These are phyloP conservation scores for Yarrowia sp. DNA, from an alignment of 805 yeast genomes.

Conservation along the genomic window DNA sequence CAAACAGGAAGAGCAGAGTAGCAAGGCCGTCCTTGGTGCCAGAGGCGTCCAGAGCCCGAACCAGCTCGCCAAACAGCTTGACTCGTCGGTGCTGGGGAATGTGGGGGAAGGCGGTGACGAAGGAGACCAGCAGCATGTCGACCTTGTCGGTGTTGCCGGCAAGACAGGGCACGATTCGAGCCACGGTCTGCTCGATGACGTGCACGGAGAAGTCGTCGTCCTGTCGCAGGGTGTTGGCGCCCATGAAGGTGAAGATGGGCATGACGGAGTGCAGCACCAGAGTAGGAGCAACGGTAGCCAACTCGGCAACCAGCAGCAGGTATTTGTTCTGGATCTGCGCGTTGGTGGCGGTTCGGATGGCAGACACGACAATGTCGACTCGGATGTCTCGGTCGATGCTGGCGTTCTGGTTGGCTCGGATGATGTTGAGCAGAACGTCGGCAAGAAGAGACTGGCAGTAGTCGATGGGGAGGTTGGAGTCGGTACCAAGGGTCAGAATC, in stretches of 20 bases:
- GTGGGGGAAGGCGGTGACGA: conserved; percentile 91
- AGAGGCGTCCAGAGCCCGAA: conserved; percentile 65
- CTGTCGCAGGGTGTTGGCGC: conserved; percentile 93
- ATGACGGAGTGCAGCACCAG: conserved; percentile 90
- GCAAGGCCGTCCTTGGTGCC: conserved; percentile 54
- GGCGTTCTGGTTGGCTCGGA: conserved; percentile 51
- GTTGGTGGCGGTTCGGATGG: conserved; percentile 82
- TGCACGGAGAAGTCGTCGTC: conserved; percentile 93
- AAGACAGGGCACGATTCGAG: conserved; percentile 87
- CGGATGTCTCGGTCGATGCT: conserved; percentile 46
- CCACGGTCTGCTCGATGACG: conserved; percentile 87
- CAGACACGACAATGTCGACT: conserved; percentile 86
- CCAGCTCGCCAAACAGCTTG: conserved; percentile 74
- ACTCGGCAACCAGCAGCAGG: conserved; percentile 76
- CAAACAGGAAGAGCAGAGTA: conserved; percentile 71
- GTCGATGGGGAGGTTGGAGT: conserved; percentile 85
- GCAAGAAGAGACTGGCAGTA: conserved; percentile 91
- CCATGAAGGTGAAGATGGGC: conserved; percentile 99
- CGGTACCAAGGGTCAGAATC: conserved; percentile 66
- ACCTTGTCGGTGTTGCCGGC: conserved; percentile 48
- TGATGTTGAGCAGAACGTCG: conserved; percentile 70
- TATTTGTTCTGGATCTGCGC: conserved; percentile 94
- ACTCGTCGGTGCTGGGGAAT: conserved; percentile 96
- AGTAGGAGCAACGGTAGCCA: conserved; percentile 88
- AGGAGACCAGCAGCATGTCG: conserved; percentile 81